These are phyloP conservation scores for Dothistroma septosporum DNA, from an alignment of 2,329 filamentous ascomycete species.

Conservation along the genomic window DNA sequence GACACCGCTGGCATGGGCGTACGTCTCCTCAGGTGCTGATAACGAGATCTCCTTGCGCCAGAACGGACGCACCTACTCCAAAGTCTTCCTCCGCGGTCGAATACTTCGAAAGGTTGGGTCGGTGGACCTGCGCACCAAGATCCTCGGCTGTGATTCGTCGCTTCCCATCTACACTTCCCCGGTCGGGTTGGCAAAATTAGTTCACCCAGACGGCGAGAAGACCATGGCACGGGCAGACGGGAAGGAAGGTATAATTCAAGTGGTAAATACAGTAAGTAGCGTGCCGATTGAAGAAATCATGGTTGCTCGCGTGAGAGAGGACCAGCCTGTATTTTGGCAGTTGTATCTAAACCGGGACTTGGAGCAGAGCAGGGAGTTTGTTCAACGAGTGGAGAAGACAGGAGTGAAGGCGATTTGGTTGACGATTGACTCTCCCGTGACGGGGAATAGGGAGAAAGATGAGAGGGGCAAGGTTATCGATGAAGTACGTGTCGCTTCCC, in stretches of 20 bases:
- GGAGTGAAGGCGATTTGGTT: constrained; percentile 54
- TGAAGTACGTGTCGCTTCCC: not conserved
- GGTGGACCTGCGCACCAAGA: constrained; percentile 32
- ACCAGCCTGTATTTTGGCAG: constrained; percentile 51
- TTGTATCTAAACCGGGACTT: constrained; percentile 57
- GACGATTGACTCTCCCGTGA: constrained; percentile 56
- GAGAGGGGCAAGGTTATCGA: constrained; percentile 39
- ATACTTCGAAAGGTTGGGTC: constrained; percentile 38
- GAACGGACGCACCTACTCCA: constrained; percentile 39
- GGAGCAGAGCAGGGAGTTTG: constrained; percentile 46
- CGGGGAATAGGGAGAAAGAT: constrained; percentile 51
- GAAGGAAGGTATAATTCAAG: constrained; percentile 27
- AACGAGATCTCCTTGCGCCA: constrained; percentile 43
- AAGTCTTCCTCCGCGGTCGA: constrained; percentile 44
- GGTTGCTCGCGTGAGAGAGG: constrained; percentile 22
- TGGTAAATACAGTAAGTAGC: constrained; percentile 29
- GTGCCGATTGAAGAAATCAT: constrained; percentile 31
- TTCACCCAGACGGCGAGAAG: constrained; percentile 33
- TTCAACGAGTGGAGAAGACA: constrained; percentile 44
- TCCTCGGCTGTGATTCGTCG: constrained; percentile 28
- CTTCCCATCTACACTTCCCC: constrained; percentile 37
- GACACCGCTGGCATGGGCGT: constrained; percentile 38
- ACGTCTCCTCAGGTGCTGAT: constrained; percentile 47
- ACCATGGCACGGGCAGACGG: constrained; percentile 28
- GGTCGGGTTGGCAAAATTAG: constrained; percentile 32